A percentile compares a stretch with the other conserved stretches of the same genome.
Conservation (phyloP, 306 rosid genomes). For the Lotus japonicus region DNA sequence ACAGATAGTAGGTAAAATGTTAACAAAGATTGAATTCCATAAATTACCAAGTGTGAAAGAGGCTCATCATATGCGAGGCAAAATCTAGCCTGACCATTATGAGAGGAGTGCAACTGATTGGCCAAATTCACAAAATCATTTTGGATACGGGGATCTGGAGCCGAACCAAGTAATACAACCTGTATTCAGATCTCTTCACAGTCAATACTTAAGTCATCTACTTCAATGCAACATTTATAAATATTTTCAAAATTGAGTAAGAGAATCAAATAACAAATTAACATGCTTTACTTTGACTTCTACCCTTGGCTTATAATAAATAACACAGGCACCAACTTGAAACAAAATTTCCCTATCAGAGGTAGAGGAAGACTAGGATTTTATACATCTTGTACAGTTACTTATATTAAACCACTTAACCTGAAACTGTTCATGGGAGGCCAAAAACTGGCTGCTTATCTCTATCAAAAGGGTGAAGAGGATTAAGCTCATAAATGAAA, state of each 20-base stretch:
- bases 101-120: slow-evolving; percentile 56
- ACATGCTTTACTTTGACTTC: neutral
- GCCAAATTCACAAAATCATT: slow-evolving; percentile 84
- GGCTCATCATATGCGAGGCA: slow-evolving; percentile 94
- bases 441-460: neutral
- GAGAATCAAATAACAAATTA: slow-evolving; percentile 2
- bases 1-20: slow-evolving; percentile 5
- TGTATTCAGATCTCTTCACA: slow-evolving; percentile 29
- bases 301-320: neutral
- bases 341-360: neutral
- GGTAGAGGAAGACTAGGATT: neutral
- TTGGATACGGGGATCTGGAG: slow-evolving; percentile 96
- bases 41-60: slow-evolving; percentile 87
- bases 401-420: neutral
- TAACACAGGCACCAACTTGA: neutral
- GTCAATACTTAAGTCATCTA: slow-evolving; percentile 15
- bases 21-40: slow-evolving; percentile 3
- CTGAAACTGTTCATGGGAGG: neutral
- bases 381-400: neutral
- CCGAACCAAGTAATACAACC: slow-evolving; percentile 97
- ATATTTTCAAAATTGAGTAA: slow-evolving; percentile 1
- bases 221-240: neutral
- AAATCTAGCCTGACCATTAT: slow-evolving; percentile 62
- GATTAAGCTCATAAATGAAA: neutral
- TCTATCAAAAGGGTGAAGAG: neutral